phyloP scores from a whole-genome alignment of 2,329 filamentous ascomycete genomes.

The Fusarium luffae region DNA sequence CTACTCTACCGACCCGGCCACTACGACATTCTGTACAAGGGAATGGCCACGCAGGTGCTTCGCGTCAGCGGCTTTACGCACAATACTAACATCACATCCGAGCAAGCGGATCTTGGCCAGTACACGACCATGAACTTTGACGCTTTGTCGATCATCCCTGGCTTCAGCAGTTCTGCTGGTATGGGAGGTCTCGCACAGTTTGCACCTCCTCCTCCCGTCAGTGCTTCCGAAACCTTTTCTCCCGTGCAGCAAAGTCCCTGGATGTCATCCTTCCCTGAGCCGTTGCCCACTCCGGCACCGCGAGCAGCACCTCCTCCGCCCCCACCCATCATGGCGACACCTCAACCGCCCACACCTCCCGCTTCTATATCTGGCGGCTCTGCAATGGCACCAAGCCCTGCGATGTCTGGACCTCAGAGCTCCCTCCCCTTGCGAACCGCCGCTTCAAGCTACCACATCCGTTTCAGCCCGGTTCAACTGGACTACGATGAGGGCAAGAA shows the following conservation, averaged over 20 bases:
- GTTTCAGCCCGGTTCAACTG: slow-evolving; percentile 62
- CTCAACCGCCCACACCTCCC: slow-evolving; percentile 47
- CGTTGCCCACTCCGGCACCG: slow-evolving; percentile 37
- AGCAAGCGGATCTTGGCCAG: slow-evolving; percentile 53
- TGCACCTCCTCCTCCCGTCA: slow-evolving; percentile 48
- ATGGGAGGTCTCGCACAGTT: slow-evolving; percentile 50
- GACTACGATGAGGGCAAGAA: slow-evolving; percentile 63
- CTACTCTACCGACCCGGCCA: slow-evolving; percentile 79
- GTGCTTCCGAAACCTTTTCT: slow-evolving; percentile 48
- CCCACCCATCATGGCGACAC: slow-evolving; percentile 48
- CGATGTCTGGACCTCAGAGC: slow-evolving; percentile 35
- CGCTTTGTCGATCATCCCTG: slow-evolving; percentile 60
- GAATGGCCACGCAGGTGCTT: slow-evolving; percentile 63
- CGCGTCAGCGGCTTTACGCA: slow-evolving; percentile 61
- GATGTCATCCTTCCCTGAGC: slow-evolving; percentile 50
- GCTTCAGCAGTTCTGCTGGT: slow-evolving; percentile 47
- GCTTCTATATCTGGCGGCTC: slow-evolving; percentile 47
- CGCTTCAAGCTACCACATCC: slow-evolving; percentile 49
- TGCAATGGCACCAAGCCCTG: slow-evolving; percentile 29
- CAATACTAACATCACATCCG: slow-evolving; percentile 57
- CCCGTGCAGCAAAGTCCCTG: slow-evolving; percentile 53
- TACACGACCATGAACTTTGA: slow-evolving; percentile 58
- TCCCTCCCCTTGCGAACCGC: slow-evolving; percentile 21
- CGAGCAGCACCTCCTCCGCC: slow-evolving; percentile 39
- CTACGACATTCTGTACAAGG: slow-evolving; percentile 91